Base-by-base conservation (phyloP, 2,329 filamentous ascomycete genomes). In the Aspergillus sp. region DNA sequence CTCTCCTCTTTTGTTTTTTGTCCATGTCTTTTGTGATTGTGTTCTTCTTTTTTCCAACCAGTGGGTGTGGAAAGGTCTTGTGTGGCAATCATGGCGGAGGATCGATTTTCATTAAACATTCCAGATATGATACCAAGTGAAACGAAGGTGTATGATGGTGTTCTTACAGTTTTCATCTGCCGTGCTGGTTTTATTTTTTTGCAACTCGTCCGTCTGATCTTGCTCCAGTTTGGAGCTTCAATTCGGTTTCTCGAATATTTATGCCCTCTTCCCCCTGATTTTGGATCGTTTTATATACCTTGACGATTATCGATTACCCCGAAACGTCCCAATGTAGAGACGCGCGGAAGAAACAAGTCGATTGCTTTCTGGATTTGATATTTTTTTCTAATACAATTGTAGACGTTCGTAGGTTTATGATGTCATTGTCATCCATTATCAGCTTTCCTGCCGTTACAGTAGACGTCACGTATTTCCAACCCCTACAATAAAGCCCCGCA, bases 101-200 rank as follows among this genome's bases (percentile, higher is more conserved):
- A 37, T 41, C 37, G 30, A 31, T 42, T 40, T 45, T 42, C 34
- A 35, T 51, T 44, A 45, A 53, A 48, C 36, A 38, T 6, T 43
- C 42, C 43, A 49, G 47, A 51, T 49, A 57, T 57, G 53, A 56
- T 55, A 57, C 54, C 52, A 56, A 53, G 46, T 53, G 53, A 54
- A 55, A 56, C 42, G 53, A 57, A 50, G 54, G 53, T 56, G 53
- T 54, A 53, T 46, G 46, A 45, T 45, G 47, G 52, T 50, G 50
- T 52, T 19, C 19, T 52, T 39, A 19, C 28, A 11, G 13, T n/a
- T 35, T 13, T 40, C 19, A 19, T 19, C 19, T 19, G 19, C 19
- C 19, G 4, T 19, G 10, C 33, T 41, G 37, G 12, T 45, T 46
- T 46, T 26, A 39, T 47, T 40, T 40, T 40, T 39, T 48, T 46